A percentile compares a stretch with the other conserved stretches of the same genome.
phyloP scores from a whole-genome alignment of 371 early-diverging fungal species.

The Apophysomyces variabilis region DNA sequence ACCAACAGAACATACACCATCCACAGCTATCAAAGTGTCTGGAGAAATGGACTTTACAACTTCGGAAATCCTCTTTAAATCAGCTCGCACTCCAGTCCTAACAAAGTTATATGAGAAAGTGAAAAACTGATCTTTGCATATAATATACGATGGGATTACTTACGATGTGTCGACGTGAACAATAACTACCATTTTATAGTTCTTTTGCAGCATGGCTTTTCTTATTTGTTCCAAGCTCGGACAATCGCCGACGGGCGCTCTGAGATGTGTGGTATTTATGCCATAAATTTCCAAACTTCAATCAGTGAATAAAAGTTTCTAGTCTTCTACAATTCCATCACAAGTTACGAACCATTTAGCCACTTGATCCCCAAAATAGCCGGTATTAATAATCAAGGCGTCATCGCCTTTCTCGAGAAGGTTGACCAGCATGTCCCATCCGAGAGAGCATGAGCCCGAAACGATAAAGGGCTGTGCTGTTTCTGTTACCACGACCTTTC shows the following conservation, averaged over 20 bases:
- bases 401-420: slow-evolving; percentile 88
- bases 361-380: slow-evolving; percentile 96
- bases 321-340: background rate
- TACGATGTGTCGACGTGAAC: slow-evolving; percentile 97
- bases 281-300: slow-evolving; percentile 85
- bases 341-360: slow-evolving; percentile 77
- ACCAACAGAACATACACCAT: slow-evolving; percentile 96
- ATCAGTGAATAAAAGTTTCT: background rate
- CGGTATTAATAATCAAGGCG: slow-evolving; percentile 89
- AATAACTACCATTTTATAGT: slow-evolving; percentile 87
- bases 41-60: slow-evolving; percentile 81
- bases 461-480: slow-evolving; percentile 93
- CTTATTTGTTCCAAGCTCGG: slow-evolving; percentile 66
- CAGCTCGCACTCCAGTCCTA: slow-evolving; percentile 85
- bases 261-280: slow-evolving; percentile 79
- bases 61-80: slow-evolving; percentile 78
- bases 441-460: slow-evolving; percentile 92
- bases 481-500: slow-evolving; percentile 79
- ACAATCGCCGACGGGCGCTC: slow-evolving; percentile 69
- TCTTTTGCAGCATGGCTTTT: slow-evolving; percentile 54
- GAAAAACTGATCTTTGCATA: background rate
- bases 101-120: background rate
- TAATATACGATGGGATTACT: slow-evolving; percentile 15
- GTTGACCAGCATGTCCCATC: slow-evolving; percentile 96
- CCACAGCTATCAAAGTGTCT: slow-evolving; percentile 90